A percentile compares a stretch with the other conserved stretches of the same genome.
Conservation (phyloP, 2,329 filamentous ascomycete genomes). For the Exophiala oligosperma region DNA sequence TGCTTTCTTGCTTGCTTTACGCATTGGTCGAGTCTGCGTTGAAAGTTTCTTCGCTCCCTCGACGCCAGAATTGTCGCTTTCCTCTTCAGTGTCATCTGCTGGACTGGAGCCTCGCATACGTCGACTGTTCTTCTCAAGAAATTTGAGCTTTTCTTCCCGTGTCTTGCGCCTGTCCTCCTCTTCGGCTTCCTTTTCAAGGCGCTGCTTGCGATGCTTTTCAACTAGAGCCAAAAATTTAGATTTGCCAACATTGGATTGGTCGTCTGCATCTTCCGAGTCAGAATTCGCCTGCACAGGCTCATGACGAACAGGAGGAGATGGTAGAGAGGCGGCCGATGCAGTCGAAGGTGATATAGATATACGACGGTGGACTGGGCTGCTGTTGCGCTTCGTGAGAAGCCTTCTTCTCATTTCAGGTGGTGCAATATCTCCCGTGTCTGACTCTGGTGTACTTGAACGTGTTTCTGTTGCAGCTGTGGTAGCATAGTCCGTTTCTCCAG, state of each 20-base stretch:
- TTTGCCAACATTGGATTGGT: conserved; percentile 41
- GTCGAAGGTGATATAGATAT: conserved; percentile 37
- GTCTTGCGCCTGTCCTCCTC: conserved; percentile 44
- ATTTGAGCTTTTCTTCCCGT: conserved; percentile 33
- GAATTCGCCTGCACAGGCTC: conserved; percentile 26
- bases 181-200: conserved; percentile 64
- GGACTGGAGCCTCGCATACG: conserved; percentile 26
- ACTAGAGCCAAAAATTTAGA: conserved; percentile 71
- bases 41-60: conserved; percentile 67
- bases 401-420: conserved; percentile 35
- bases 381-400: conserved; percentile 35
- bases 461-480: background rate
- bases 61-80: conserved; percentile 60
- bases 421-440: conserved; percentile 28
- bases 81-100: conserved; percentile 48
- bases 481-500: conserved; percentile 9
- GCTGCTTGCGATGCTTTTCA: conserved; percentile 70
- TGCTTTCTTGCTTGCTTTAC: conserved; percentile 93
- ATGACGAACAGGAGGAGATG: conserved; percentile 32
- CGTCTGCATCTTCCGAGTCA: conserved; percentile 28
- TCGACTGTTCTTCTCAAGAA: conserved; percentile 31
- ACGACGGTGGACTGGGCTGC: conserved; percentile 31
- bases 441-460: background rate
- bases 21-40: conserved; percentile 58
- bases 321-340: conserved; percentile 48